A percentile compares a stretch with the other conserved stretches of the same genome.
Conservation (phyloP, 306 rosid genomes). For the Prunus mume region DNA sequence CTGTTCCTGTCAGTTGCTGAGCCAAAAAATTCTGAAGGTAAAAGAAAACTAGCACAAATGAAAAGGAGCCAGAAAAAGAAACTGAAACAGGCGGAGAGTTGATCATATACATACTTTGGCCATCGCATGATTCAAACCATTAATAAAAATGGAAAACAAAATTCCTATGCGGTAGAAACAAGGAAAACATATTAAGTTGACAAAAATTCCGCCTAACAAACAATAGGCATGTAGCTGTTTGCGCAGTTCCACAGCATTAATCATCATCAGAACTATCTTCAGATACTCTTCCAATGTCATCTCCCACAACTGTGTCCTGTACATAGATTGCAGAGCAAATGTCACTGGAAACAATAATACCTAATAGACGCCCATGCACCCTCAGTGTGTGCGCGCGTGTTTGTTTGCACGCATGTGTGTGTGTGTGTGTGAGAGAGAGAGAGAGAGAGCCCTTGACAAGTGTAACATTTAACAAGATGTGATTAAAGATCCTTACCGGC, state of each 20-base stretch:
- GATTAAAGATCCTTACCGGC: slow-evolving; percentile 46
- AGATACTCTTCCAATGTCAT: slow-evolving; percentile 50
- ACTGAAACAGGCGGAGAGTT: background rate
- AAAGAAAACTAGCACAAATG: background rate
- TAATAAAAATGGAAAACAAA: background rate
- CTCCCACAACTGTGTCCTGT: slow-evolving; percentile 54
- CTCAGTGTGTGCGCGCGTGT: background rate
- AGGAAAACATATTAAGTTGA: background rate
- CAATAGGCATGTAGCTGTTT: slow-evolving; percentile 3
- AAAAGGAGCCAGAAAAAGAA: background rate
- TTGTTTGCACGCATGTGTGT: background rate
- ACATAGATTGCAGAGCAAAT: background rate
- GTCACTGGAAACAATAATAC: background rate
- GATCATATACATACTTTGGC: background rate
- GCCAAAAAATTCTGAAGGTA: background rate
- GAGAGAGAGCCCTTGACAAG: background rate
- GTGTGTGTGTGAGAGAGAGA: background rate
- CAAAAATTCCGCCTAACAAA: background rate
- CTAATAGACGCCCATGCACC: background rate
- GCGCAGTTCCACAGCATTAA: slow-evolving; percentile 30
- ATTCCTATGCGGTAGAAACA: background rate
- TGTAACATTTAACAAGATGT: background rate
- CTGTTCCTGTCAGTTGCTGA: background rate
- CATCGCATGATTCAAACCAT: background rate
- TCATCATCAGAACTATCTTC: slow-evolving; percentile 75